phyloP scores from a whole-genome alignment of 2,329 filamentous ascomycete species.

The Hirsutella rhossiliensis region DNA sequence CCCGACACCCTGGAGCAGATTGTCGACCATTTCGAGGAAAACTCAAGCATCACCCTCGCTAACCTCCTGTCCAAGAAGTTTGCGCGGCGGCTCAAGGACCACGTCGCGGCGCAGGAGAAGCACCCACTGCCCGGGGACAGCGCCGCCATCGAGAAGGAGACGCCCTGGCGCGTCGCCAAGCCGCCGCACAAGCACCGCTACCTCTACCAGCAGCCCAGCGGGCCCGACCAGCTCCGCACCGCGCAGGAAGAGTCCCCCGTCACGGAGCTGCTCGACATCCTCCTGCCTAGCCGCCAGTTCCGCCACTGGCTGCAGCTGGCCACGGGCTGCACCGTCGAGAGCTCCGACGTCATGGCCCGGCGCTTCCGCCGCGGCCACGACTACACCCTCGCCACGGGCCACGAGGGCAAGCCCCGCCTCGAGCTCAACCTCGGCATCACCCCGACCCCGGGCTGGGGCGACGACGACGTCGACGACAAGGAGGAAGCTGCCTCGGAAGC shows the following conservation, averaged over 20 bases:
- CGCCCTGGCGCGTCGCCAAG: constrained; percentile 61
- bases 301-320: constrained; percentile 79
- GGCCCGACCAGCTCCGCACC: constrained; percentile 21
- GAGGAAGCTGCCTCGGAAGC: constrained; percentile 18
- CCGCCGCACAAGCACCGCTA: constrained; percentile 95
- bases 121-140: constrained; percentile 32
- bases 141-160: constrained; percentile 43
- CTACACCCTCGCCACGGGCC: constrained; percentile 85
- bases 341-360: constrained; percentile 67
- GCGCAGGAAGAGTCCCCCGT: constrained; percentile 43
- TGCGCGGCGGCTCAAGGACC: constrained; percentile 54
- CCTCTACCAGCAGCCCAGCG: constrained; percentile 58
- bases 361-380: constrained; percentile 80
- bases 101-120: constrained; percentile 55
- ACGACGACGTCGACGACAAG: constrained; percentile 40
- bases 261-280: constrained; percentile 65
- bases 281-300: constrained; percentile 79
- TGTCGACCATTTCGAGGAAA: constrained; percentile 64
- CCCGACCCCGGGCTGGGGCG: constrained; percentile 75
- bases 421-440: constrained; percentile 85
- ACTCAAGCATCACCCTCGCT: constrained; percentile 73
- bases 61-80: constrained; percentile 73
- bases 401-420: constrained; percentile 64
- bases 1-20: constrained; percentile 83
- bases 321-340: constrained; percentile 62